Evolutionary conservation across 306 rosid genomes (phyloP).

Genomic region (Prunus salicina): DNA sequence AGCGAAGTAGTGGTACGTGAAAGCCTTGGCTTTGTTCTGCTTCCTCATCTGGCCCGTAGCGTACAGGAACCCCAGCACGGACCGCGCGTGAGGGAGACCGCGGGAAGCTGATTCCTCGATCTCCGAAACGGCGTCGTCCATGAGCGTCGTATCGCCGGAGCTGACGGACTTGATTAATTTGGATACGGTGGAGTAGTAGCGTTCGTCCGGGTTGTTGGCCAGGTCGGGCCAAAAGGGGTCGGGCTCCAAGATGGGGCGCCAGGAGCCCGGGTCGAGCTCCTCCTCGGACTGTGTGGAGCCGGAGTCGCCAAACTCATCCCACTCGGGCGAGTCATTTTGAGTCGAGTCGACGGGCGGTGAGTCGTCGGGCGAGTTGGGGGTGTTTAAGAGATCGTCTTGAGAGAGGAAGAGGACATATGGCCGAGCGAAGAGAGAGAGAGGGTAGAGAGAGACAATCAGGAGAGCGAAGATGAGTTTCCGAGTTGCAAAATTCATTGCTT

Average conservation of each 20-base stretch:
- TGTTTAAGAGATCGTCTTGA: constrained; percentile 70
- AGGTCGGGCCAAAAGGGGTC: constrained; percentile 32
- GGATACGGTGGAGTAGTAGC: constrained; percentile 53
- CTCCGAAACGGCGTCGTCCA: constrained; percentile 62
- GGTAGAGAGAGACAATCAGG: constrained; percentile 40
- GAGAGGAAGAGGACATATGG: constrained; percentile 71
- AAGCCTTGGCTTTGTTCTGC: constrained; percentile 61
- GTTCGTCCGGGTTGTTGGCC: constrained; percentile 23
- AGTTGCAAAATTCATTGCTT: constrained; percentile 30
- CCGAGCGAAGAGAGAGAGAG: constrained; percentile 48
- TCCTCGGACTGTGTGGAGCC: constrained; percentile 60
- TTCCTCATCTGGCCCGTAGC: constrained; percentile 74
- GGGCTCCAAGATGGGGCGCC: constrained; percentile 89
- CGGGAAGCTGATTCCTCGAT: constrained; percentile 47
- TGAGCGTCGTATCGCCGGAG: constrained; percentile 44
- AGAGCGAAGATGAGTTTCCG: constrained; percentile 32
- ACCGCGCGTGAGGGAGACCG: constrained; percentile 65
- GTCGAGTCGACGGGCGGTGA: constrained; percentile 46
- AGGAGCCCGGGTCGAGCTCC: constrained; percentile 87
- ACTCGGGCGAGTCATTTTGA: constrained; percentile 56
- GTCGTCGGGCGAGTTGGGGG: constrained; percentile 37
- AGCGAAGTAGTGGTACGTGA: constrained; percentile 74
- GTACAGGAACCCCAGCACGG: constrained; percentile 72
- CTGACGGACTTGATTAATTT: constrained; percentile 54
- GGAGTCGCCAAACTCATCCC: constrained; percentile 90